Base-by-base conservation (phyloP, 176 grass and related monocot genomes). In the Luzula sylvatica region DNA sequence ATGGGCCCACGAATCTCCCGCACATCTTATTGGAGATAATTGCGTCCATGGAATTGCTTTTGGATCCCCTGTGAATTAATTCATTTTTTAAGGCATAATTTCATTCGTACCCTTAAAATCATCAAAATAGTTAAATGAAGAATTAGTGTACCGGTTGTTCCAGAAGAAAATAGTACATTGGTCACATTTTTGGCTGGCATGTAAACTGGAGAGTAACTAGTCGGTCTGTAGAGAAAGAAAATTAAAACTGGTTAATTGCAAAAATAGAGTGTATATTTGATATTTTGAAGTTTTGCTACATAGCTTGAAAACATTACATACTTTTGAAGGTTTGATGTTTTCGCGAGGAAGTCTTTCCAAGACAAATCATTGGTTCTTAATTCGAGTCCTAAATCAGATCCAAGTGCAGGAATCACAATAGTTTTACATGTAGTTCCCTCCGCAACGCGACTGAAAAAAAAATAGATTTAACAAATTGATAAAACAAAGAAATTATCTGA, bases 41-140 rank as follows among this genome's bases (percentile, higher is more conserved):
- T 89, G 84, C 42, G 90, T 79, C 90, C 90, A 96, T 42, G 84
- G 90, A 78, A 96, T 76, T 58, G 84, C 90, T 67, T 96, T 96
- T 68, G 90, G 90, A 16, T 96, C 90, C 27, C 90, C 90, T 96
- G 74, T 64, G 65, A 35, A 22, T 19, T 5, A 53, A 66, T 15
- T 26, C 28, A 63, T 63, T 45, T 63, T 18, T 12, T 56, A 28
- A 66, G 76, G 67, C 8, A 3, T 40, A 49, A 65, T 51, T 50
- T 20, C 17, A 43, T 7, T 24, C 42, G 65, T 69, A 23, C 29
- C 29, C 5, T 8, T 32, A 8, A 32, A 32, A 32, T 3, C 3
- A 32, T 57, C 55, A 7, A 69, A 25, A 19, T 45, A 14, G 51
- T 38, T 68, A 2, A 11, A 29, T 1, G 15, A 11, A 28, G 19